Base-by-base conservation (phyloP, 371 early-diverging fungal species). In the Zopfochytrium polystomum region DNA sequence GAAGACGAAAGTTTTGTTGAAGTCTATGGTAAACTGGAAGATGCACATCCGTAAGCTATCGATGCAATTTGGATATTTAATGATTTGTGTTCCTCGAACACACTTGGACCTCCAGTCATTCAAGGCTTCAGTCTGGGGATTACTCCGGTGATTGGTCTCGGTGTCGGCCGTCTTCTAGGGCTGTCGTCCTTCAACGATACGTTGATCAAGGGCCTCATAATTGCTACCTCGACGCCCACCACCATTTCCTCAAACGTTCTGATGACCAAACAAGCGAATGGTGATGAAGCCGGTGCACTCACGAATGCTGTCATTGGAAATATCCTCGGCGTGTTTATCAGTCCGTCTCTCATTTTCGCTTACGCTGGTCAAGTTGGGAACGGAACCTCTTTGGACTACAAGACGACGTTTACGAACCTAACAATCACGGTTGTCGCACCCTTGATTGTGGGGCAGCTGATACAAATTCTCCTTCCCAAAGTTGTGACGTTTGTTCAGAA, bases 231-330 rank as follows among this genome's bases (percentile, higher is more conserved):
- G 20, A 86, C 85, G 0, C 90, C 90, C 0, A 88, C 90, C 0
- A 89, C 90, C 7, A 85, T 89, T 44, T 85, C 87, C 4, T 88
- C 90, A 18, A 88, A 88, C 64, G 87, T 87, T 3, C 81, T 88
- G 62, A 88, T 88, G 88, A 89, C 90, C 11, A 83, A 84, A 65
- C 83, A 83, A 56, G 86, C 88, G 0, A 62, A 72, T 25, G 90
- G 90, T 29, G 87, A 85, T 53, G 88, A 87, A 60, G 83, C 88
- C 23, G 64, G 77, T 52, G 84, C 87, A 2, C 58, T 87, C 15
- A 83, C 84, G 68, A 85, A 87, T 63, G 86, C 87, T 25, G 87
- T 87, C 4, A 63, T 89, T 25, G 90, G 90, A 9, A 87, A 87
- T 66, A 76, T 88, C 20, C 66, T 88, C 2, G 87, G 86, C 32